Evolutionary conservation across 148 eudicot genomes (phyloP), one percentile per base, ranked within the genome.

Genomic region (Silene uniflora): DNA sequence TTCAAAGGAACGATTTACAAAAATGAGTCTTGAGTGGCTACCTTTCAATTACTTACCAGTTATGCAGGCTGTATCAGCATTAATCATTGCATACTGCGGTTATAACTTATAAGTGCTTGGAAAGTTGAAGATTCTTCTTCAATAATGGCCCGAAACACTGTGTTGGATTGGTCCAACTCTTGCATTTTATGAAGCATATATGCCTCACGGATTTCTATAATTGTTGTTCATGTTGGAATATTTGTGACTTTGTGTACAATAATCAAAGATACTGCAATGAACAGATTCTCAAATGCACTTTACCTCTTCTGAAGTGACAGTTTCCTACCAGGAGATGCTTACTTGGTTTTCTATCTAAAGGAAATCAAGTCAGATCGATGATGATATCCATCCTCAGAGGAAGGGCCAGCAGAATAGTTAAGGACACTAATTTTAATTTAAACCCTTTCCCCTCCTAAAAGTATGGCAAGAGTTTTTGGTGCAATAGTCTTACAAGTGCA

Each of bases 381-480:
- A 39, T 61, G 59, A 60, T 60, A 72, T 49, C 17, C 27, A 21
- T 59, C 58, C 3, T 1, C 14, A 46, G 42, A n/a, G 44, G 42
- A 60, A 35, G 56, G 65, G 67, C 68, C 73, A 72, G 10, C 46
- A 47, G 46, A 54, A 72, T 60, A n/a, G n/a, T n/a, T n/a, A n/a
- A n/a, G n/a, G n/a, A n/a, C 2, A 1, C 29, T 27, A 27, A 27
- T 27, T 2, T 1, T 27, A 27, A 1, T 2, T 2, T 27, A 27
- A 27, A 27, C 29, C 29, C 29, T 27, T 27, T 27, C 29, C 29
- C 29, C 1, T 2, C 29, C 29, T 27, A 27, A 1, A 27, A 27
- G 29, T 1, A 27, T 27, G 29, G 29, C 29, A 27, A 27, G 29
- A 27, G 29, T 27, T 27, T 27, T 27, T 27, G 29, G 29, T 27